A percentile compares a stretch with the other conserved stretches of the same genome.
These are phyloP conservation scores for Colletotrichum plurivorum DNA, from an alignment of 2,329 filamentous ascomycete species.

Conservation along the genomic window DNA sequence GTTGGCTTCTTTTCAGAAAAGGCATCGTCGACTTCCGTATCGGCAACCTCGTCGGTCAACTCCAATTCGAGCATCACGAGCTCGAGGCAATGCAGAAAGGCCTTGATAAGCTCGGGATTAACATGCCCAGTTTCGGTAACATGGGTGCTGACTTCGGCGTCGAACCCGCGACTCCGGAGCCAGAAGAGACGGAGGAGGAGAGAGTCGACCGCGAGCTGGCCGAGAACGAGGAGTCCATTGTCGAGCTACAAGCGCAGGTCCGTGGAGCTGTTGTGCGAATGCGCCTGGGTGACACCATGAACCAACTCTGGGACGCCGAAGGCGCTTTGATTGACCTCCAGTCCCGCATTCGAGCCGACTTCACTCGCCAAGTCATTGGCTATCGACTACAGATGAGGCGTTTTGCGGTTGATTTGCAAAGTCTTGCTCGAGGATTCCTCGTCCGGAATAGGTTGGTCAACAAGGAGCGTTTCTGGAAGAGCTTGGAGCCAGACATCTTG, in stretches of 20 bases:
- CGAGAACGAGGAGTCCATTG: conserved; percentile 79
- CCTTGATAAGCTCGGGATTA: conserved; percentile 93
- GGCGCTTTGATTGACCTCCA: conserved; percentile 85
- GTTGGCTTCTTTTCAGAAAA: conserved; percentile 96
- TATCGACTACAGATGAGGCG: conserved; percentile 87
- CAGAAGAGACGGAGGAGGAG: conserved; percentile 91
- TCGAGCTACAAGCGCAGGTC: conserved; percentile 89
- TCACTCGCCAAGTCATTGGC: conserved; percentile 83
- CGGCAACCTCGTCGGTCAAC: conserved; percentile 94
- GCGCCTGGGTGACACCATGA: conserved; percentile 85
- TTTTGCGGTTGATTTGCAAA: conserved; percentile 87
- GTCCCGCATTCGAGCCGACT: conserved; percentile 88
- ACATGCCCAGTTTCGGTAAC: conserved; percentile 97
- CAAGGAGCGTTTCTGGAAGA: conserved; percentile 78
- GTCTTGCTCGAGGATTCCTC: conserved; percentile 81
- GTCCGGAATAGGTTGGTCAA: conserved; percentile 74
- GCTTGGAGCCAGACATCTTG: conserved; percentile 79
- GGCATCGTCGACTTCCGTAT: conserved; percentile 96
- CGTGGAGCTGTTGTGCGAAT: conserved; percentile 85
- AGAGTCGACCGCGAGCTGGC: conserved; percentile 84
- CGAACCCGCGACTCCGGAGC: conserved; percentile 79
- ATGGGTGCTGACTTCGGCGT: conserved; percentile 97
- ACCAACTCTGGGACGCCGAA: conserved; percentile 90
- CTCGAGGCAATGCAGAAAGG: conserved; percentile 97
- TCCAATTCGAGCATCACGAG: conserved; percentile 98